Percentiles rank a stretch among this genome's conserved stretches.
These are phyloP conservation scores for Baudoinia panamericana DNA, from an alignment of 495 filamentous ascomycete genomes.

Conservation along the genomic window DNA sequence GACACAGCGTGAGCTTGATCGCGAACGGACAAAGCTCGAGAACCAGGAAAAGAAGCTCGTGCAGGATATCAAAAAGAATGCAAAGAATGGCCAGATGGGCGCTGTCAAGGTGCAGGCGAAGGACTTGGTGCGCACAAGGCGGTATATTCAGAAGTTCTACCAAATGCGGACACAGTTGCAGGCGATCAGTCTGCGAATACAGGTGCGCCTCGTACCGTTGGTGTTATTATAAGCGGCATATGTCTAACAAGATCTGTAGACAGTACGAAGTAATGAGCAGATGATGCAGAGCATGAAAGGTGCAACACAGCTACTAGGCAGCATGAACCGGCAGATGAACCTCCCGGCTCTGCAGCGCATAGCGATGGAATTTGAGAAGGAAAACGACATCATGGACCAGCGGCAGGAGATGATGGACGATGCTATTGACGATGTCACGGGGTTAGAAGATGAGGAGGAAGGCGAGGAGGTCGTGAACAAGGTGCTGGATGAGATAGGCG, in stretches of 20 bases:
- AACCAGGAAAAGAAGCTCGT: constrained; percentile 97
- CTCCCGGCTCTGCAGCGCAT: constrained; percentile 88
- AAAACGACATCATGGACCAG: constrained; percentile 99
- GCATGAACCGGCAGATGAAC: constrained; percentile 97
- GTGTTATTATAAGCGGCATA: neutral
- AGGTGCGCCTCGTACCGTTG: constrained; percentile 42
- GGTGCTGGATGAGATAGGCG: constrained; percentile 90
- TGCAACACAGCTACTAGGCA: constrained; percentile 77
- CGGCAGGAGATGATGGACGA: constrained; percentile 99
- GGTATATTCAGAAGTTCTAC: constrained; percentile 97
- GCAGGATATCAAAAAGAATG: constrained; percentile 89
- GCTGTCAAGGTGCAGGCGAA: constrained; percentile 96
- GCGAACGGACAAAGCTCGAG: constrained; percentile 86
- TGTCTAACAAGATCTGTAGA: constrained; percentile 40
- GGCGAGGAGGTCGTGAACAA: constrained; percentile 94
- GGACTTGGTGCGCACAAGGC: constrained; percentile 81
- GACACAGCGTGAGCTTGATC: constrained; percentile 88
- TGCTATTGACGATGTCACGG: constrained; percentile 96
- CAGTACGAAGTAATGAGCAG: constrained; percentile 92
- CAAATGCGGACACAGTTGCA: constrained; percentile 94
- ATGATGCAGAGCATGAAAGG: constrained; percentile 99
- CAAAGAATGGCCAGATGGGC: constrained; percentile 92
- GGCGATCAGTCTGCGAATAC: constrained; percentile 86
- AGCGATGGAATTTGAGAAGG: constrained; percentile 97
- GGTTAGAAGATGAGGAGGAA: constrained; percentile 76